Evolutionary conservation across 345 rosid species (phyloP), one percentile per base, ranked within the genome.

Genomic region (Gossypium bickii): DNA sequence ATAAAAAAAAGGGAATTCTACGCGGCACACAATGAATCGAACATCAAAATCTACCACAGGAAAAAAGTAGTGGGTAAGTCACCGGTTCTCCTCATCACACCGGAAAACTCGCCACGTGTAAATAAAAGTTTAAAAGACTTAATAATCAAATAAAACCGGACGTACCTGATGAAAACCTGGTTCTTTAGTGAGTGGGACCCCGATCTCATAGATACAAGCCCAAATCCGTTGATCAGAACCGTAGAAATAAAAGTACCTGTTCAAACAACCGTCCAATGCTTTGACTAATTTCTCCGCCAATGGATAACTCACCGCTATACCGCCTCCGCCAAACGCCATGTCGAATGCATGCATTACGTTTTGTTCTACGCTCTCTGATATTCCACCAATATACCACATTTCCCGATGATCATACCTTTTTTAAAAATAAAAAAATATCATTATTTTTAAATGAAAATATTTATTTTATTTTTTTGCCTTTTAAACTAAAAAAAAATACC

Each of bases 281-380:
- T 29, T 43, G 62, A 86, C 87, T 77, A 92, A 58, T n/a, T 80
- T 79, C 82, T 79, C 85, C 0, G 96, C 98, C 25, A 94, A 58
- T 0, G 96, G 86, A 59, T 87, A 87, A 24, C 97, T 94, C 29
- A 92, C 43, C 0, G 97, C 97, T 63, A 94, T 89, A 34, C 98
- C 98, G 0, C 97, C 97, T 0, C 98, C 98, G n/a, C 98, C 97
- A 22, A 84, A 92, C 58, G 93, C 98, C 98, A 89, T 90, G n/a
- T 84, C 85, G 78, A 83, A 94, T 0, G 88, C 74, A 77, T 90
- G 94, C 87, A 88, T 77, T 63, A 72, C 81, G 74, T 87, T 82
- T 62, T 92, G 97, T 73, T 92, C 97, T 20, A 90, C 87, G 27
- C 96, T 94, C 85, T 94, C 97, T 0, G 97, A 90, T 70, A 78